Evolutionary conservation across 805 yeast species (phyloP), one percentile per base, ranked within the genome.

Genomic region (Candida patagonica): DNA sequence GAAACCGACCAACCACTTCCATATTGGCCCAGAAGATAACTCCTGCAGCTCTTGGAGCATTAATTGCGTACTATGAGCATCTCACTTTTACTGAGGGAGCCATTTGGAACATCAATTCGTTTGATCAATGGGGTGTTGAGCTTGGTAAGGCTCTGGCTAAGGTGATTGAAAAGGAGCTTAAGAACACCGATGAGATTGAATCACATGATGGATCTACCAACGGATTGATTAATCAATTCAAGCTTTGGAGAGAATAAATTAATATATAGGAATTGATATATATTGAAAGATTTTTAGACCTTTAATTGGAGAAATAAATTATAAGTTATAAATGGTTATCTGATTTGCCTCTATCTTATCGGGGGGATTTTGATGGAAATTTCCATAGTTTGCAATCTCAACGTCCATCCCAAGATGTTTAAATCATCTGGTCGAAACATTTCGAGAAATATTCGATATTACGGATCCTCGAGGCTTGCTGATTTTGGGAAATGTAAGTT

Each of bases 41-140:
- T 26, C 98, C 98, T 43, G 96, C 95, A 37, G 67, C 96, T 40
- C 75, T 92, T 51, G 98, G 98, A 69, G 76, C 97, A 34, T 74
- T 92, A 67, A 92, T 92, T 62, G 96, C 95, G 33, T 92, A 92
- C 77, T 92, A 92, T 71, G 98, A 92, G 70, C 96, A 87, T 63
- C 76, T 86, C 45, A 89, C 97, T 30, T 92, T 92, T 68, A 88
- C 88, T 44, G 98, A 92, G 71, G 98, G 98, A 69, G 98, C 98
- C 43, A 68, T 92, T 59, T 89, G 98, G 98, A 92, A 94, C 76
- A 88, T 92, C 72, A 92, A 92, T 79, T 89, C 97, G 15, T 92
- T 86, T 62, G 98, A 92, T 72, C 98, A 92, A 73, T 92, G 97
- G 95, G 98, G 98, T 67, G 98, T 92, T 57, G 98, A 92, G 71